phyloP scores from a whole-genome alignment of 768 basidiomycete species.

The Hericium coralloides region DNA sequence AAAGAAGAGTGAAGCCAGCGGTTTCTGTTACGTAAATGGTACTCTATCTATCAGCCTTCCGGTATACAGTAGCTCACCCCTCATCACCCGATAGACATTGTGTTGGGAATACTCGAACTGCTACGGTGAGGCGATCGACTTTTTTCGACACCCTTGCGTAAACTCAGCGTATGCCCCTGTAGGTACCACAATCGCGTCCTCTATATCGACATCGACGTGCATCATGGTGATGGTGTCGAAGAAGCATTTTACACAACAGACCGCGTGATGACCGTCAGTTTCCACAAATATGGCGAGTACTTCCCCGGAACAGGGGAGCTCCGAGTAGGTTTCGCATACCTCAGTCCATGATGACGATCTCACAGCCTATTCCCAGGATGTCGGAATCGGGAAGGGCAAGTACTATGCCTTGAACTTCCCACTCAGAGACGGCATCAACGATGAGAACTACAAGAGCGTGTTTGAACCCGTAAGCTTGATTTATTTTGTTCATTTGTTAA shows the following conservation, averaged over 20 bases:
- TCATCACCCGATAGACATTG: conserved; percentile 60
- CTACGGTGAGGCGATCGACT: conserved; percentile 45
- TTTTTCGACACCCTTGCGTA: neutral
- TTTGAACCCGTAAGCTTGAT: conserved; percentile 77
- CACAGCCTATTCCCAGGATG: conserved; percentile 47
- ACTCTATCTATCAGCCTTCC: neutral
- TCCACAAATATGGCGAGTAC: conserved; percentile 98
- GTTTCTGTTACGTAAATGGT: conserved; percentile 99
- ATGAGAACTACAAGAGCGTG: conserved; percentile 89
- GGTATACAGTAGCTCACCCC: too few relatives aligned
- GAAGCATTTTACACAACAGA: conserved; percentile 99
- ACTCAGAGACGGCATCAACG: conserved; percentile 87
- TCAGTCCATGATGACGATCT: neutral
- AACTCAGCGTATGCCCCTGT: neutral
- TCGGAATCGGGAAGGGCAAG: conserved; percentile 90
- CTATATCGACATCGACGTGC: conserved; percentile 98
- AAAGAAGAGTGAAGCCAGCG: conserved; percentile 98
- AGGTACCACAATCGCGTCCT: conserved; percentile 92
- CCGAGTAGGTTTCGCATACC: conserved; percentile 41
- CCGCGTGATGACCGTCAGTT: conserved; percentile 95
- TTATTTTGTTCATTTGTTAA: neutral
- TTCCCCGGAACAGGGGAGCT: conserved; percentile 99
- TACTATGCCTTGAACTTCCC: conserved; percentile 94
- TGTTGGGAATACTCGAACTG: conserved; percentile 91
- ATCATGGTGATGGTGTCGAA: conserved; percentile 98